A percentile compares a stretch with the other conserved stretches of the same genome.
Conservation (phyloP, 441 rosid genomes). For the Iberis amara region DNA sequence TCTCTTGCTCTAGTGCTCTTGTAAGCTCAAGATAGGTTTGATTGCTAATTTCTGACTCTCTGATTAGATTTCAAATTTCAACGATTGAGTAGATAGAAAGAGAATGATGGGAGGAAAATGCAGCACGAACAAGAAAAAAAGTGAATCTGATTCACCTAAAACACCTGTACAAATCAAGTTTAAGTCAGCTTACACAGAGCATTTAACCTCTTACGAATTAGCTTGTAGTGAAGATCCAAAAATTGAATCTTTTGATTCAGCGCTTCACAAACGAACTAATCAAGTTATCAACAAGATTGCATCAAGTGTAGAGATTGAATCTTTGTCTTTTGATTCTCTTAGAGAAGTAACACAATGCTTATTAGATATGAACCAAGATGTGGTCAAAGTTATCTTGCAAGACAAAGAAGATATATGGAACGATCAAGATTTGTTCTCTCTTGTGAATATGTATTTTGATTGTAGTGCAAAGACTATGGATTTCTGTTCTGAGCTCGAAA, state of each 20-base stretch:
- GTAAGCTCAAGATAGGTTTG: no score
- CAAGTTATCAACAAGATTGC: constrained; percentile 44
- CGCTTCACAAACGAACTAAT: constrained; percentile 43
- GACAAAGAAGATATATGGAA: constrained; percentile 54
- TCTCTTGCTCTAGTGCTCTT: background rate
- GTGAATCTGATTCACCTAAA: constrained; percentile 23
- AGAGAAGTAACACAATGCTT: constrained; percentile 50
- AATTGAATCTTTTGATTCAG: constrained; percentile 46
- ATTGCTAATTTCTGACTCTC: no score
- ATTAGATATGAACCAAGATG: constrained; percentile 61
- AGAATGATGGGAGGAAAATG: no score
- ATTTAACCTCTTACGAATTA: constrained; percentile 47
- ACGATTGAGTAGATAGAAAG: background rate
- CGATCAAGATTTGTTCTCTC: constrained; percentile 44
- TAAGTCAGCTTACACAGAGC: constrained; percentile 36
- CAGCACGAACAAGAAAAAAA: background rate
- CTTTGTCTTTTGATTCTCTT: constrained; percentile 52
- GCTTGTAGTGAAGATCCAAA: constrained; percentile 53
- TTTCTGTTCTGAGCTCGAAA: constrained; percentile 54
- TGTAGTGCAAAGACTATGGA: constrained; percentile 50
- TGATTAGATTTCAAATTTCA: no score
- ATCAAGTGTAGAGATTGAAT: constrained; percentile 40
- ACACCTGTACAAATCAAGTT: constrained; percentile 19
- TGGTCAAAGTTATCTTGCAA: constrained; percentile 46
- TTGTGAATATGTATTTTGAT: constrained; percentile 53